Conservation (phyloP, 495 filamentous ascomycete species). For the Hypoxylon rickii region DNA sequence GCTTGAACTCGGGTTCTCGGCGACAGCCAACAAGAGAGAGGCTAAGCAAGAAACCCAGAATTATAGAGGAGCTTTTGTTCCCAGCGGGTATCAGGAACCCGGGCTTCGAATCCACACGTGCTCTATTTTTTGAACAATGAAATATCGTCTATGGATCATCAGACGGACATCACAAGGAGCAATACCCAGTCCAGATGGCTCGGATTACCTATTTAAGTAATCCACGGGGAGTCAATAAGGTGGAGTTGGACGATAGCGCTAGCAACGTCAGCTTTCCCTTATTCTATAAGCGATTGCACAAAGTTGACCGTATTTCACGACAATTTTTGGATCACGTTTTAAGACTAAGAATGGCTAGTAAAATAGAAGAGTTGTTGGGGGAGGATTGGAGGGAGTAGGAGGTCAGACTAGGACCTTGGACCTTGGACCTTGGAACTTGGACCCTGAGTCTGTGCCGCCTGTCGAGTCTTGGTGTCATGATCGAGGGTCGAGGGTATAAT, state of each 20-base stretch:
- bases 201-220: slow-evolving; percentile 34
- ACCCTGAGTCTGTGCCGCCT: neutral
- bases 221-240: slow-evolving; percentile 18
- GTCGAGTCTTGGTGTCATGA: slow-evolving; percentile 12
- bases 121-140: slow-evolving; percentile 16
- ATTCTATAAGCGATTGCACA: slow-evolving; percentile 19
- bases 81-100: neutral
- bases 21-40: slow-evolving; percentile 2
- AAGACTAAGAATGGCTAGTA: slow-evolving; percentile 16
- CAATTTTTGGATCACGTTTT: slow-evolving; percentile 25
- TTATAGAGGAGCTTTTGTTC: neutral
- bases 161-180: slow-evolving; percentile 9
- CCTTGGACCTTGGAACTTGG: neutral
- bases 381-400: slow-evolving; percentile 4
- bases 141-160: slow-evolving; percentile 18
- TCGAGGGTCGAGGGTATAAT: slow-evolving; percentile 19
- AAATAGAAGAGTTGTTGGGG: neutral
- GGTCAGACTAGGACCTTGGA: slow-evolving; percentile 22
- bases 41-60: slow-evolving; percentile 7
- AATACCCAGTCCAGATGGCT: slow-evolving; percentile 7
- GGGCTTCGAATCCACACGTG: slow-evolving; percentile 12
- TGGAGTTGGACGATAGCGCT: slow-evolving; percentile 23
- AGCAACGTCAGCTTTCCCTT: slow-evolving; percentile 20
- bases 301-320: slow-evolving; percentile 23
- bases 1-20: slow-evolving; percentile 13